Base-by-base conservation (phyloP, 1,139 yeast species). In the Hyphopichia fennica region DNA sequence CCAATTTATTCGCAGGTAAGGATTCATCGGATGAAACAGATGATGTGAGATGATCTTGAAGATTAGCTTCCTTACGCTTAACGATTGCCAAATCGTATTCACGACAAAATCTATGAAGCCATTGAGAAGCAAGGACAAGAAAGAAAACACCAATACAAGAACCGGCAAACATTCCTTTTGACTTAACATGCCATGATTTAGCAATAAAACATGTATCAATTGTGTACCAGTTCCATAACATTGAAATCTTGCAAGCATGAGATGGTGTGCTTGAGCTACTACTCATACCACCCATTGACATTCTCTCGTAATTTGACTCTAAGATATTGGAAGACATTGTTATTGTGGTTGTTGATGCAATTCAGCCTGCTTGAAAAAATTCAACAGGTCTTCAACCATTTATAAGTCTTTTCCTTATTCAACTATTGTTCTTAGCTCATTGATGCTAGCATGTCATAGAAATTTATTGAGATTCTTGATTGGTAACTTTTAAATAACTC, bases 61-160 rank as follows among this genome's bases (percentile, higher is more conserved):
- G n/a, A n/a, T 22, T 22, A 22, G 9, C 23, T 20, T 36, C 17
- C 15, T 52, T 52, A 19, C 39, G 33, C 11, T 58, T 56, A 4
- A 67, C 60, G 17, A 77, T 54, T 23, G 67, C 62, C 18, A 62
- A 52, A 53, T 79, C 84, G 46, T 77, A 80, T 52, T 82, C 88
- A 38, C 84, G 69, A 37, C 76, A 68, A 35, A 77, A 58, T 29
- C 88, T 66, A 49, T 78, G 77, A 39, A 81, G 60, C 77, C 83
- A 75, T 54, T 82, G 84, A 10, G 81, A 68, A 7, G 77, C 73
- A 37, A 82, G 59, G 3, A 80, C 83, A 50, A 84, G 62, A 33
- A 76, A 64, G 53, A 82, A 77, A 4, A 81, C 79, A 11, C 88
- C 89, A 31, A 84, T 68, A 60, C 89, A 84, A 0, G 87, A 72